phyloP scores from a whole-genome alignment of 2,329 filamentous ascomycete species.

The Diaporthe sp. region DNA sequence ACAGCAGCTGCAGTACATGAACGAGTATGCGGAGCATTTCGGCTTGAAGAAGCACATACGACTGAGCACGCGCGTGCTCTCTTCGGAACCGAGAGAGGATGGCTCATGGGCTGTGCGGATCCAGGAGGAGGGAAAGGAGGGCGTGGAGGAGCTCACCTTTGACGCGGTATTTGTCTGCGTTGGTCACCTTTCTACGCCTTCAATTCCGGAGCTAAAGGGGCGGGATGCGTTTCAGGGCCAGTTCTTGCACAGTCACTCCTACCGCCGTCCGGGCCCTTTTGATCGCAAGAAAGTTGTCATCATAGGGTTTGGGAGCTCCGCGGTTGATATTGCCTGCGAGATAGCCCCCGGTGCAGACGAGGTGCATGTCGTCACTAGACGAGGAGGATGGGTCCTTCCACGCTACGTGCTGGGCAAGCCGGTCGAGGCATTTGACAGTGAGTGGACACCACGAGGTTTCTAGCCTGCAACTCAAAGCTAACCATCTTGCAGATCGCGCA shows the following conservation, averaged over 20 bases:
- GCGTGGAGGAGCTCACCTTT: slow-evolving; percentile 46
- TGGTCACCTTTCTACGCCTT: slow-evolving; percentile 50
- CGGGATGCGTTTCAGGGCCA: slow-evolving; percentile 50
- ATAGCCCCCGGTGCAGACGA: slow-evolving; percentile 50
- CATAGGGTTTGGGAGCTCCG: slow-evolving; percentile 54
- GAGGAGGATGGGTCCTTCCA: slow-evolving; percentile 55
- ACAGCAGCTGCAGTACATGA: slow-evolving; percentile 51
- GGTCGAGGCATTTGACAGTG: slow-evolving; percentile 52
- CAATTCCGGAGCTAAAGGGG: slow-evolving; percentile 49
- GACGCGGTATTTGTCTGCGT: slow-evolving; percentile 54
- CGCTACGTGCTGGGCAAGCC: slow-evolving; percentile 54
- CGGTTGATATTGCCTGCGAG: slow-evolving; percentile 56
- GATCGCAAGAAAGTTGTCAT: slow-evolving; percentile 54
- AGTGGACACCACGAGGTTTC: slow-evolving; percentile 33
- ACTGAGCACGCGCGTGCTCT: slow-evolving; percentile 50
- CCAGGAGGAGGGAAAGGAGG: slow-evolving; percentile 39
- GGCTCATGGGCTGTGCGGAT: slow-evolving; percentile 50
- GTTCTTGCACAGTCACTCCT: slow-evolving; percentile 54
- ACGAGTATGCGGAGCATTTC: slow-evolving; percentile 55
- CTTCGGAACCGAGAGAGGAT: slow-evolving; percentile 47
- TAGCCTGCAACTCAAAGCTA: neutral
- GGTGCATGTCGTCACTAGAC: slow-evolving; percentile 53
- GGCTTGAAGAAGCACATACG: slow-evolving; percentile 51
- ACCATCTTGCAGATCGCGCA: slow-evolving; percentile 44
- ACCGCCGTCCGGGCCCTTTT: slow-evolving; percentile 51